Conservation (phyloP, 1,139 yeast genomes). For the Casaregolazyma lundiana region DNA sequence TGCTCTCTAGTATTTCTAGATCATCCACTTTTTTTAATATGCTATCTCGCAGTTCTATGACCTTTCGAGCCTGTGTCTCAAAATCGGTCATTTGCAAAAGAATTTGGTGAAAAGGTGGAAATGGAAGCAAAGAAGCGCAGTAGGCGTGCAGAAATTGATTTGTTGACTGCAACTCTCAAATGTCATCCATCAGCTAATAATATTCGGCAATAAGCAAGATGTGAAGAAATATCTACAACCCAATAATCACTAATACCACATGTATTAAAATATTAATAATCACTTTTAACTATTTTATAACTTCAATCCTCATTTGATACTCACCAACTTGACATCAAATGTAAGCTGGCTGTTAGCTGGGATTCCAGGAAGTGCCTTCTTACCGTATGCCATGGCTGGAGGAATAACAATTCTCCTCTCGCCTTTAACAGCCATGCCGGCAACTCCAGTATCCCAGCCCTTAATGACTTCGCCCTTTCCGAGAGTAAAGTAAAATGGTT, state of each 20-base stretch:
- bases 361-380: constrained; percentile 89
- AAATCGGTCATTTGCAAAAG: constrained; percentile 4
- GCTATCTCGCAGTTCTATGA: constrained; percentile 22
- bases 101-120: neutral
- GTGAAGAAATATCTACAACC: neutral
- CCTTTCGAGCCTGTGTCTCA: constrained; percentile 18
- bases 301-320: constrained; percentile 58
- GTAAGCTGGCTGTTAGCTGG: constrained; percentile 96
- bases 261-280: neutral
- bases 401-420: constrained; percentile 98
- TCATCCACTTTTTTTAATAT: constrained; percentile 21
- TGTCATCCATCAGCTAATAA: too few species aligned
- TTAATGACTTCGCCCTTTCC: constrained; percentile 98
- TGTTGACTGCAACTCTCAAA: too few species aligned
- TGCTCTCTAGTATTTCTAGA: constrained; percentile 14
- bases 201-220: neutral
- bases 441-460: constrained; percentile 98
- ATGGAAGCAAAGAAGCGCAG: neutral
- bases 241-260: neutral
- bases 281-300: constrained; percentile 7
- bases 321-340: constrained; percentile 90
- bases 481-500: constrained; percentile 84
- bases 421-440: constrained; percentile 98
- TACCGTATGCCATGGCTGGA: constrained; percentile 94
- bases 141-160: too few species aligned